Evolutionary conservation across 345 rosid genomes (phyloP), one percentile per base, ranked within the genome.

Genomic region (Corchorus capsularis): DNA sequence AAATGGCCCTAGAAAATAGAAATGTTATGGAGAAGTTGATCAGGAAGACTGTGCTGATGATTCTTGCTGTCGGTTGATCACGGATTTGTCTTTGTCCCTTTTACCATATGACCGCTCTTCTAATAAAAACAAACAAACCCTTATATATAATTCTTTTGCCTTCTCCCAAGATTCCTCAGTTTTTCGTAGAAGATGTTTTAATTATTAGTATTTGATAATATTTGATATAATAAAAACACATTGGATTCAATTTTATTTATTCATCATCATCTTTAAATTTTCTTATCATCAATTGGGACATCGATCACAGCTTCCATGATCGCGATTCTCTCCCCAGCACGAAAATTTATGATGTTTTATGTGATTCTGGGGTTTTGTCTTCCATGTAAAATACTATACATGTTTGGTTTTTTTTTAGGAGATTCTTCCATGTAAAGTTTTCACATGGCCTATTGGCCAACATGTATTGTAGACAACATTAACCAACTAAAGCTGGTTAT

Each of bases 21-120:
- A 71, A 37, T 37, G n/a, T 65, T 39, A 16, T 6, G 57, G 39
- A 27, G 27, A 12, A 46, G 61, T 14, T 56, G 72, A 4, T 73
- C 56, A 75, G 83, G 78, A 76, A 83, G 79, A 79, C 62, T 64
- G 81, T 75, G 77, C 75, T 41, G 73, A 71, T 66, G 86, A 85
- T 85, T 83, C 86, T 77, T 77, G 72, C 61, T 83, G 86, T 85
- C 86, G 81, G 80, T 72, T 27, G 77, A 47, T 85, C 85, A 77
- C 82, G 83, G 86, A 79, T 80, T 76, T 69, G 82, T 78, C 75
- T 82, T 73, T 65, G 79, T 73, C 78, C 41, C 60, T 67, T 74
- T 74, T 34, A 57, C 67, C 80, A 68, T 65, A 80, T 78, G 79
- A 74, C 75, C 66, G 56, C 75, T 50, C 75, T 50, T 75, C 79